Evolutionary conservation across 345 rosid species (phyloP).

Genomic region (Sisymbrium irio): DNA sequence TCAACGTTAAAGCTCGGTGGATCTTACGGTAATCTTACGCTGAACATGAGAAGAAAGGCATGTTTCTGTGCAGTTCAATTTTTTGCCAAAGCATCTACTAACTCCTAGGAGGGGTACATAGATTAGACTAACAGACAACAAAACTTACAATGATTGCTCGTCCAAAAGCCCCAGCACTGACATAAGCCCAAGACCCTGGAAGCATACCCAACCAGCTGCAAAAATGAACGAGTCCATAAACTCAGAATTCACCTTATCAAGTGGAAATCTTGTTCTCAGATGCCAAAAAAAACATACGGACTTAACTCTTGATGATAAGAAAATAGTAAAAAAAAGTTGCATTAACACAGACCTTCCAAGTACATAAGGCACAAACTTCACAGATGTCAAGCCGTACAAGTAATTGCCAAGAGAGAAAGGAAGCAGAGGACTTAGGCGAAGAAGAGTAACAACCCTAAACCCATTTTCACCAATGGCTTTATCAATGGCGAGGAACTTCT

Average conservation of each 20-base stretch:
- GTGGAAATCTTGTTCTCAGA: neutral
- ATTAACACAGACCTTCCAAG: conserved; percentile 71
- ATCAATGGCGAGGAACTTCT: conserved; percentile 94
- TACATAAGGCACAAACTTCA: conserved; percentile 85
- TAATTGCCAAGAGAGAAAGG: conserved; percentile 96
- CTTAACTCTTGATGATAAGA: neutral
- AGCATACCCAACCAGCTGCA: conserved; percentile 99
- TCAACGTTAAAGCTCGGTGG: neutral
- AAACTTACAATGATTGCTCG: conserved; percentile 86
- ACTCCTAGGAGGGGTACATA: neutral
- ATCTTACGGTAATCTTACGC: conserved; percentile 14
- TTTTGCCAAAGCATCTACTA: neutral
- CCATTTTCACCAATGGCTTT: conserved; percentile 98
- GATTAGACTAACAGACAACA: neutral
- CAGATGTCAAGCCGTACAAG: conserved; percentile 89
- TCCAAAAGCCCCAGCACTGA: conserved; percentile 93
- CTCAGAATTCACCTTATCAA: neutral
- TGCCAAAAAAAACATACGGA: neutral
- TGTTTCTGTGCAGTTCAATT: neutral
- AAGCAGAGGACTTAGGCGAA: conserved; percentile 93
- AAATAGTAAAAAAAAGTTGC: neutral
- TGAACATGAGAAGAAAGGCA: conserved; percentile 13
- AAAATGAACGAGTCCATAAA: no score
- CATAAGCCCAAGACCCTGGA: conserved; percentile 99
- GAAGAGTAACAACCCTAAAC: conserved; percentile 85